phyloP scores from a whole-genome alignment of 2,329 filamentous ascomycete species.

The Beauveria brongniartii region DNA sequence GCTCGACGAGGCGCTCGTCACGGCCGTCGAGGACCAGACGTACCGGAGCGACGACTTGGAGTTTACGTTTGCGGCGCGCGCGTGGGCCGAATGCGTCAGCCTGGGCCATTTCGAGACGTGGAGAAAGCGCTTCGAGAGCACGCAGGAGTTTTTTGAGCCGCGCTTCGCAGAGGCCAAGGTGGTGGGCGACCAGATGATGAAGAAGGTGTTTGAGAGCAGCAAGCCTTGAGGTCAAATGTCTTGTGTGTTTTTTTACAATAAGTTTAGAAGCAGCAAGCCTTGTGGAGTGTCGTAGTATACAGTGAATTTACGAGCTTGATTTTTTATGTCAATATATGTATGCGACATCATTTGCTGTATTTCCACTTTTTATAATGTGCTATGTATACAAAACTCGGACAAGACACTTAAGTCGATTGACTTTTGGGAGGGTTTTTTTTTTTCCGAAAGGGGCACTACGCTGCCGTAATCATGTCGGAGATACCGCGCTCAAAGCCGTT shows the following conservation, averaged over 20 bases:
- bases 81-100: conserved; percentile 90
- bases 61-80: conserved; percentile 92
- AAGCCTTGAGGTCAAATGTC: neutral
- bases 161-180: conserved; percentile 80
- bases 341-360: neutral
- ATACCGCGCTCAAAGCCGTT: conserved; percentile 4
- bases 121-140: conserved; percentile 81
- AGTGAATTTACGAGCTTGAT: too few species aligned
- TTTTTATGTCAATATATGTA: too few species aligned
- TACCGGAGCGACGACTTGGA: conserved; percentile 95
- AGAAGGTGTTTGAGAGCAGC: conserved; percentile 81
- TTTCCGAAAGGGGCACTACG: neutral
- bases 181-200: conserved; percentile 95
- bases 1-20: conserved; percentile 76
- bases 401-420: neutral
- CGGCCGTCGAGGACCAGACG: conserved; percentile 79
- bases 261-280: neutral
- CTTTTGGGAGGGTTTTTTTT: too few species aligned
- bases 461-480: conserved; percentile 4
- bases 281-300: too few species aligned
- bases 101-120: conserved; percentile 92
- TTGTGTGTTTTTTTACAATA: neutral
- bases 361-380: neutral
- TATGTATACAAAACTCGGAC: conserved; percentile 11
- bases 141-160: conserved; percentile 85